Percentiles rank a stretch among this genome's conserved stretches.
phyloP scores from a whole-genome alignment of 2,329 filamentous ascomycete species.

The Fusarium continuum region DNA sequence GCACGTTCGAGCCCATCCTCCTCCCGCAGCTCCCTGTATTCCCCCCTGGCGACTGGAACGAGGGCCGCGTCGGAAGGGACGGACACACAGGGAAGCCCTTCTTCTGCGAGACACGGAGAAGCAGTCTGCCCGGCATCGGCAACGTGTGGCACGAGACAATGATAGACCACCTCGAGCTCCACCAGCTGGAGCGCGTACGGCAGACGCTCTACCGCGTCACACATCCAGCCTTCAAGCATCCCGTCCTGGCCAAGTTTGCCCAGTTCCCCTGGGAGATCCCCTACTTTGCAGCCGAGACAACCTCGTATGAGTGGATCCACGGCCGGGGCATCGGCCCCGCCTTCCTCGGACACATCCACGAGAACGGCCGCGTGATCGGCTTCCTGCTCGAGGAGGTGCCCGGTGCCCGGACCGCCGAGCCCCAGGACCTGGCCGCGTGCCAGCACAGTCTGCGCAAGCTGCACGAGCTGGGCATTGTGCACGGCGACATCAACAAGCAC shows the following conservation, averaged over 20 bases:
- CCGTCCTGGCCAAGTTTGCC: constrained; percentile 42
- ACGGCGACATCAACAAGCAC: constrained; percentile 49
- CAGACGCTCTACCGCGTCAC: constrained; percentile 44
- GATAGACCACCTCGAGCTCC: constrained; percentile 50
- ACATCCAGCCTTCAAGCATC: constrained; percentile 33
- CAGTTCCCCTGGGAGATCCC: constrained; percentile 46
- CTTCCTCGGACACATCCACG: constrained; percentile 46
- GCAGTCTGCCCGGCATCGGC: constrained; percentile 45
- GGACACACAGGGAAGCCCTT: constrained; percentile 34
- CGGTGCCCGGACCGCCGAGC: constrained; percentile 42
- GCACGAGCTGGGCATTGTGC: constrained; percentile 47
- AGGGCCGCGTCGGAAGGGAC: constrained; percentile 47
- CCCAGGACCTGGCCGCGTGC: constrained; percentile 44
- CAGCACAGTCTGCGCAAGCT: constrained; percentile 40
- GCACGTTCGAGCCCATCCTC: constrained; percentile 47
- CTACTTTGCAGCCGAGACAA: constrained; percentile 46
- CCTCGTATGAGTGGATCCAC: constrained; percentile 45
- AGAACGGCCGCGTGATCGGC: constrained; percentile 45
- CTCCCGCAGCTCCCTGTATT: constrained; percentile 49
- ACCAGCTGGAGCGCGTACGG: constrained; percentile 32
- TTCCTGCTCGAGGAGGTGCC: constrained; percentile 42
- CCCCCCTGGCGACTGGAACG: constrained; percentile 53
- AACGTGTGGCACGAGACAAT: constrained; percentile 48
- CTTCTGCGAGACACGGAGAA: constrained; percentile 42
- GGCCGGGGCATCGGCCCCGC: constrained; percentile 43